Evolutionary conservation across 2,329 filamentous ascomycete genomes (phyloP), one percentile per base, ranked within the genome.

Genomic region (Trichoderma polysporum): DNA sequence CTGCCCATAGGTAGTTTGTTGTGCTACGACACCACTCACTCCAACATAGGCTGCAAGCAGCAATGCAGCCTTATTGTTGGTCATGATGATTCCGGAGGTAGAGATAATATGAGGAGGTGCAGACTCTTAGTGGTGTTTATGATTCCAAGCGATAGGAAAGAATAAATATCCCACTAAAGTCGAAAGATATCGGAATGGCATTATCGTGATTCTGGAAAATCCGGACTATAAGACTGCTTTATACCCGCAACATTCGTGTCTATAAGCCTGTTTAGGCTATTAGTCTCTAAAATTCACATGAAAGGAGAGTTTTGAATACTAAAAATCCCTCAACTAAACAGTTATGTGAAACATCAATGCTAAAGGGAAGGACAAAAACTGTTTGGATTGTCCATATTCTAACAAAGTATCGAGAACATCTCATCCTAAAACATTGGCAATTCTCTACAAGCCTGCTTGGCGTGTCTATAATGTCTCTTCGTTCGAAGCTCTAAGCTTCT

Each of bases 41-140:
- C 41, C 41, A 19, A 35, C 29, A 50, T 61, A 61, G 58, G 58
- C 58, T 50, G 58, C 58, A 27, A 61, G 31, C 29, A 61, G 41
- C 58, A 47, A 13, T 35, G 41, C 27, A 19, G 58, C 45, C 31
- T 61, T 61, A 13, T 37, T 61, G 13, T 50, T 61, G 9, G 31
- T 37, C 58, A 61, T 61, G 31, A 35, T 27, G 45, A 25, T 9
- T 37, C 3, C 7, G 19, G 13, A 17, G 15, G 9, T 13, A 15
- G 4, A 49, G 10, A 17, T 35, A 15, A 61, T 61, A 7, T 37
- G 41, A 22, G 29, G 3, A 31, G 41, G 15, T 37, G n/a, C 5
- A 10, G 19, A 49, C 9, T 17, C 8, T 37, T 37, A 29, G 13
- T 37, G 7, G 6, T 37, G 7, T n/a, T 4, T 19, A 50, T 15